Base-by-base conservation (phyloP, 139 green algal species). In the Coelastrella sp. region DNA sequence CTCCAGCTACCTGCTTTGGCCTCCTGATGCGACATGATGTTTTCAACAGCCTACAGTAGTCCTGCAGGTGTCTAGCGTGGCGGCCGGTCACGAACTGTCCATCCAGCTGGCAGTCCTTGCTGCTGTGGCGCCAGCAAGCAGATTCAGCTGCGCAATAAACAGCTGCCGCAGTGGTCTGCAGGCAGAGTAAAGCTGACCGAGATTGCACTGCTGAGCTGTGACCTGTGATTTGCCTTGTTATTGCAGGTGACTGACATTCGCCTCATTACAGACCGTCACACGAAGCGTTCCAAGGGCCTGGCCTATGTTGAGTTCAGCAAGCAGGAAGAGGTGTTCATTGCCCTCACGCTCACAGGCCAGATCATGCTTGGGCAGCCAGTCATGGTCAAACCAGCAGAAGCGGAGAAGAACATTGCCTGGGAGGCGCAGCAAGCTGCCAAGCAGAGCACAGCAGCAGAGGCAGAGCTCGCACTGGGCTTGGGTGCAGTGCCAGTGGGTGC, bases 351-450 rank as follows among this genome's bases (percentile, higher is more conserved):
- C 14, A 97, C 95, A 5, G 98, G 98, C 23, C 95, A 98, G 89
- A 58, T 94, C 0, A 87, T 99, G 64, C 93, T 97, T 92, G 95
- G 94, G 54, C 95, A 97, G 94, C 90, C 97, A 11, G 95, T 99
- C 3, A 98, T 98, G 95, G 98, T 99, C 6, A 99, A 99, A 94
- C 94, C 96, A 58, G 97, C 95, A 23, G 98, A 99, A 89, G 96
- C 96, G 1, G 97, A 98, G 93, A 98, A 99, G 95, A 99, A 99
- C 91, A 80, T 99, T 75, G 96, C 97, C 32, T 99, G 97, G 97
- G 97, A 99, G 86, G 96, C 95, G 0, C 95, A 97, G 93, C 92
- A 96, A 89, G 90, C 92, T 57, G 92, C 94, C 17, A 96, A 98
- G 90, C 86, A 94, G 79, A 93, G 89, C 68, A 74, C 54, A 71